Evolutionary conservation across 1,284 basidiomycete species (phyloP), one percentile per base, ranked within the genome.

Genomic region (Singerocomus rubriflavus): DNA sequence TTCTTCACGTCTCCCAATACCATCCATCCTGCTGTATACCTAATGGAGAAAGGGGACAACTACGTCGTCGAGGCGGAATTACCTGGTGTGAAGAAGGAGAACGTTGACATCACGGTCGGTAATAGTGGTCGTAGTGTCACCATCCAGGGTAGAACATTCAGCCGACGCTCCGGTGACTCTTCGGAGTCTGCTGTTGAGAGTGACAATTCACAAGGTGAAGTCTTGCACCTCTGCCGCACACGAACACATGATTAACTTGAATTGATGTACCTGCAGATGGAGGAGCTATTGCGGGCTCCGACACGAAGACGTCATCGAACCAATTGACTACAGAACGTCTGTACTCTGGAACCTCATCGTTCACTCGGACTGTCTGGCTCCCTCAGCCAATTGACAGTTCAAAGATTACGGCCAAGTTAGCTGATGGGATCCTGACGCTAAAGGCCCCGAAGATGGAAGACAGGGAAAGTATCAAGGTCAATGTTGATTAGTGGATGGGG

Each of bases 81-180:
- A 38, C 88, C 88, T 8, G 88, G 88, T 1, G 82, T 90, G 17
- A 84, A 82, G 69, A 89, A 84, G 71, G 88, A 90, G 61, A 81
- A 89, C 59, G 63, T 91, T 10, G 79, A 86, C 52, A 77, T 91
- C 44, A 76, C 79, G 14, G 74, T 90, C 53, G 84, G 84, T 8
- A 82, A 89, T 51, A 78, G 76, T 27, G 87, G 86, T 4, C 75
- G 79, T 51, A 86, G 80, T 55, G 65, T 90, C 53, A 87, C 81
- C 6, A 88, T 91, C 51, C 78, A 87, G 63, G 88, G 88, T 4
- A 81, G 75, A 59, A 69, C 79, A 38, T 63, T 70, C 44, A 48
- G 46, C 34, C 70, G 71, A 38, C 68, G 66, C 41, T 48, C 56
- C 29, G 56, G 48, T 26, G 50, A 66, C 7, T 31, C 65, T 36